Conservation (phyloP, 2,329 filamentous ascomycete species). For the Aspergillus viridinutans region DNA sequence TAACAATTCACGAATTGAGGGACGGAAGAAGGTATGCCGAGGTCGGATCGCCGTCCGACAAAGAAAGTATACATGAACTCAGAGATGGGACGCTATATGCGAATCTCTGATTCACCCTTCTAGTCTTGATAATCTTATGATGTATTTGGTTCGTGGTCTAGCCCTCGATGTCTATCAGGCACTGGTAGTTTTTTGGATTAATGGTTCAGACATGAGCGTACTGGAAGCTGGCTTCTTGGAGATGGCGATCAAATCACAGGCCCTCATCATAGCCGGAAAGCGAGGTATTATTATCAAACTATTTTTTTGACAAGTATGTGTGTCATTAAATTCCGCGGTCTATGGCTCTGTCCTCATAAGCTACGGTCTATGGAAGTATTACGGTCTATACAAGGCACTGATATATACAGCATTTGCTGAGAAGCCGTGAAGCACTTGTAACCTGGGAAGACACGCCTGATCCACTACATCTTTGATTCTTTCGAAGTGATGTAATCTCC, state of each 20-base stretch:
- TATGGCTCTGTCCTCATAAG: neutral
- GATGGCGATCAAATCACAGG: neutral
- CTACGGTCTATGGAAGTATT: neutral
- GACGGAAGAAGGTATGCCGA: conserved; percentile 41
- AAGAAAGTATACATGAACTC: conserved; percentile 39
- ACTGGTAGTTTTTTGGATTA: no score
- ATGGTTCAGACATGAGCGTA: neutral
- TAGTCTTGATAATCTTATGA: neutral
- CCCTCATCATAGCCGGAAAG: neutral
- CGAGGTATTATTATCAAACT: neutral
- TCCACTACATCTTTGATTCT: conserved; percentile 45
- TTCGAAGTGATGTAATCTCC: conserved; percentile 60
- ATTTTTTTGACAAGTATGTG: neutral
- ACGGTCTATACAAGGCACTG: neutral
- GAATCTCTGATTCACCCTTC: conserved; percentile 25
- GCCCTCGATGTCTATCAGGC: no score
- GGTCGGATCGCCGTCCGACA: conserved; percentile 34
- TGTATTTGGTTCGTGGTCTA: neutral
- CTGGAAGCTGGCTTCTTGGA: neutral
- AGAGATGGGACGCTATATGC: conserved; percentile 42
- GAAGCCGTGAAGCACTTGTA: neutral
- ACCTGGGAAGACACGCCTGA: neutral
- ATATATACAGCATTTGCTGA: neutral
- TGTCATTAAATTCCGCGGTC: neutral
- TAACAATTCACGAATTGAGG: conserved; percentile 41